A percentile compares a stretch with the other conserved stretches of the same genome.
phyloP scores from a whole-genome alignment of 1,284 basidiomycete genomes.

The Malassezia pachydermatis region DNA sequence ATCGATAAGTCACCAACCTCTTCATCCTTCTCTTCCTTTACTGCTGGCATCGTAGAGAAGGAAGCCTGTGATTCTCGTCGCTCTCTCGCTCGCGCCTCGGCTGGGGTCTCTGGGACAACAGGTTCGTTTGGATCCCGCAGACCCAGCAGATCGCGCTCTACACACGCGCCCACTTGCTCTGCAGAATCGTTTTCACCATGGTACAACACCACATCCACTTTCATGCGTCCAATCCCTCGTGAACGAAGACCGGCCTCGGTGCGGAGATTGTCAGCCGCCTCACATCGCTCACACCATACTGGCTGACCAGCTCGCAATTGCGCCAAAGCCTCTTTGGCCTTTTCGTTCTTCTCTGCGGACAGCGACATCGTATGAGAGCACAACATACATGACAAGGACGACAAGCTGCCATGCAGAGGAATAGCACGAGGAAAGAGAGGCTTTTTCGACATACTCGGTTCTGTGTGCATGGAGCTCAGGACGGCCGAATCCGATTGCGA shows the following conservation, averaged over 20 bases:
- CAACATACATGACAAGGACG: constrained; percentile 66
- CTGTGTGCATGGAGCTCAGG: constrained; percentile 19
- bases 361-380: constrained; percentile 57
- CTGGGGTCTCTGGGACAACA: constrained; percentile 34
- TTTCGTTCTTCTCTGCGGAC: constrained; percentile 19
- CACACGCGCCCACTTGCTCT: constrained; percentile 58
- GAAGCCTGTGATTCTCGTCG: constrained; percentile 17
- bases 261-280: constrained; percentile 60
- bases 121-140: constrained; percentile 42
- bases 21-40: neutral
- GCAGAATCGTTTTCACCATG: constrained; percentile 76
- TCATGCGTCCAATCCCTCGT: constrained; percentile 67
- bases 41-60: neutral
- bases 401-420: constrained; percentile 77
- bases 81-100: constrained; percentile 29
- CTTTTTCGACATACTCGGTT: neutral
- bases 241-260: constrained; percentile 67
- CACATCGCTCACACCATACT: constrained; percentile 70
- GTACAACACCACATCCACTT: constrained; percentile 80
- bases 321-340: constrained; percentile 27
- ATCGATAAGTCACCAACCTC: neutral
- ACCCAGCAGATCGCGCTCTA: constrained; percentile 43
- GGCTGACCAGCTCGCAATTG: constrained; percentile 54
- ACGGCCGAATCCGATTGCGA: constrained; percentile 37
- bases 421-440: constrained; percentile 61